Evolutionary conservation across 805 yeast species (phyloP).

Genomic region (Yarrowia bubula): DNA sequence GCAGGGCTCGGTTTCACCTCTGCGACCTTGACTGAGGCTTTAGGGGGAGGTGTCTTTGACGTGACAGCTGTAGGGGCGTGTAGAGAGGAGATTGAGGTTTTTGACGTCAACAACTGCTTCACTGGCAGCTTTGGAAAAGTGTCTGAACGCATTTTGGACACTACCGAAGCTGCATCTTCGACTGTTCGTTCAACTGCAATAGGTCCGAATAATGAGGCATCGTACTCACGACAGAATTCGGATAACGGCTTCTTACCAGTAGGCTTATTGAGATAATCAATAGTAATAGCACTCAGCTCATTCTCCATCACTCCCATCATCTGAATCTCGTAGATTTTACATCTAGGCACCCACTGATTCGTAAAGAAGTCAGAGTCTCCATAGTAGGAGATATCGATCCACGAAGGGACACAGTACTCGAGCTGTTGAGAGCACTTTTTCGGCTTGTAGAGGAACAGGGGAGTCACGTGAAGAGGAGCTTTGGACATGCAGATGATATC

Average conservation of each 20-base stretch:
- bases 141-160: conserved; percentile 11
- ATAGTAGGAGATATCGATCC: conserved; percentile 95
- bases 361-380: conserved; percentile 50
- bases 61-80: conserved; percentile 3
- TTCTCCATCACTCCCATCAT: conserved; percentile 98
- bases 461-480: conserved; percentile 90
- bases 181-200: neutral
- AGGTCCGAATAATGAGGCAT: conserved; percentile 38
- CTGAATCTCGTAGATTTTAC: conserved; percentile 90
- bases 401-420: conserved; percentile 78
- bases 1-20: conserved; percentile 8
- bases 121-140: conserved; percentile 21
- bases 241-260: conserved; percentile 43
- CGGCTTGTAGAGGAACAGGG: conserved; percentile 63
- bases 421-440: conserved; percentile 31
- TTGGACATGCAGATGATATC: conserved; percentile 86
- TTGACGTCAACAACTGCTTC: neutral
- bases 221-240: conserved; percentile 69
- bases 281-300: conserved; percentile 67
- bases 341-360: conserved; percentile 80
- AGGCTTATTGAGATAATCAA: conserved; percentile 53
- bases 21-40: conserved; percentile 14
- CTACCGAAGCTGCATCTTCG: conserved; percentile 10
- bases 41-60: neutral
- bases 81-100: neutral